Percentiles rank a stretch among this genome's conserved stretches.
These are phyloP conservation scores for Nyssa sinensis DNA, from an alignment of 148 eudicot species.

Conservation along the genomic window DNA sequence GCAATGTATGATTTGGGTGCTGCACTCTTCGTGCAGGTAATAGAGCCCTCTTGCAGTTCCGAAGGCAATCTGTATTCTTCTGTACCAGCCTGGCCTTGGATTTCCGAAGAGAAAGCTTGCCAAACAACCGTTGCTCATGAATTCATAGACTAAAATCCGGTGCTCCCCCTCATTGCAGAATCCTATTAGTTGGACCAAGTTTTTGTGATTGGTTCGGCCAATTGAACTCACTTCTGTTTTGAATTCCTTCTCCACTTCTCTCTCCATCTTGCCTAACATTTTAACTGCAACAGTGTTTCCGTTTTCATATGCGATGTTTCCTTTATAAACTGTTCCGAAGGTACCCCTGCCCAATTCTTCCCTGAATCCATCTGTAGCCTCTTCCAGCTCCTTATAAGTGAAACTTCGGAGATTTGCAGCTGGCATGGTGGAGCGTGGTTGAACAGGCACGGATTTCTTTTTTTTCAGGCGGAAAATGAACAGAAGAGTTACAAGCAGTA, in stretches of 20 bases:
- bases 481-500: neutral
- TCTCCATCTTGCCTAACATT: neutral
- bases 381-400: no score
- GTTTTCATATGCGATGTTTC: neutral
- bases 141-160: neutral
- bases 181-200: neutral
- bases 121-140: neutral
- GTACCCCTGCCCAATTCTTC: conserved; percentile 10
- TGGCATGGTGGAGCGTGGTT: neutral
- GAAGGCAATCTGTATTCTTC: neutral
- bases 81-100: neutral
- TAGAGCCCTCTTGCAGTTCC: neutral
- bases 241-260: neutral
- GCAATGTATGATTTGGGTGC: no score
- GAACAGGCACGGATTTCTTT: neutral
- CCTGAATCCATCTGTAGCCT: neutral
- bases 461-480: neutral
- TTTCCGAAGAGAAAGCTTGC: neutral
- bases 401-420: no score
- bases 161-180: neutral
- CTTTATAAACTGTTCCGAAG: neutral
- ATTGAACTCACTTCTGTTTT: no score
- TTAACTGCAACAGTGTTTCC: neutral
- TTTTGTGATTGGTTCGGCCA: no score
- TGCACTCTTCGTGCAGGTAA: no score